phyloP scores from a whole-genome alignment of 495 filamentous ascomycete species.

The Talaromyces stipitatus region DNA sequence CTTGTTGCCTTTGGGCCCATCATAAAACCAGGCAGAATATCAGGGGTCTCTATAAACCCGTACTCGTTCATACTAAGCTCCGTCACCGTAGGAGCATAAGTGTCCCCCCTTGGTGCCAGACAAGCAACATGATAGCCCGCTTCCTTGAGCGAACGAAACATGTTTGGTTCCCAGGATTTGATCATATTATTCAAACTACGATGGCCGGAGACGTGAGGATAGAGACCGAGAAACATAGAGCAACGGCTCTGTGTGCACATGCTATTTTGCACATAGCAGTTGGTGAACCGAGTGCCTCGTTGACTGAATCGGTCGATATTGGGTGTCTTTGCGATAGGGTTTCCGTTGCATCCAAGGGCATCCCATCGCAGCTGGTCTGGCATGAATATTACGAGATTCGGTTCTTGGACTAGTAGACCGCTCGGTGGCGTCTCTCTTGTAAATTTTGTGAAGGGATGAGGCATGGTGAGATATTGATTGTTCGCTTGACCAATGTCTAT shows the following conservation, averaged over 20 bases:
- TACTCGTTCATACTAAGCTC: conserved; percentile 19
- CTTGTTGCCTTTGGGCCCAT: background rate
- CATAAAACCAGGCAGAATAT: conserved; percentile 13
- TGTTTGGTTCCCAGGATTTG: conserved; percentile 22
- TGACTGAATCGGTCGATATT: conserved; percentile 16
- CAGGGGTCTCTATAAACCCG: conserved; percentile 18
- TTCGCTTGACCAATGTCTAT: background rate
- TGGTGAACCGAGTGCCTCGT: conserved; percentile 13
- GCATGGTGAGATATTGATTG: background rate
- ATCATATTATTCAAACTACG: conserved; percentile 19
- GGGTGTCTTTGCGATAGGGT: conserved; percentile 13
- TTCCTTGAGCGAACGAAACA: conserved; percentile 18
- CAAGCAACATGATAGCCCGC: conserved; percentile 21
- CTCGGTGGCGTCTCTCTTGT: background rate
- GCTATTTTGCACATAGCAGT: conserved; percentile 16
- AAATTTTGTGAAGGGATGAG: background rate
- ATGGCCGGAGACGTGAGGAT: conserved; percentile 19
- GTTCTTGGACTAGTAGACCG: background rate
- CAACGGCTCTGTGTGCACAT: conserved; percentile 19
- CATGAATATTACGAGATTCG: conserved; percentile 20
- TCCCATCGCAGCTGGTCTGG: conserved; percentile 20
- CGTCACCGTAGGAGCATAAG: conserved; percentile 19
- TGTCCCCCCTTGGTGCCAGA: conserved; percentile 18
- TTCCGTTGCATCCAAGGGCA: conserved; percentile 11
- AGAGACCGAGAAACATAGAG: conserved; percentile 15